phyloP scores from a whole-genome alignment of 192 early-diverging fungal genomes.

The Chytriomyces sp. region DNA sequence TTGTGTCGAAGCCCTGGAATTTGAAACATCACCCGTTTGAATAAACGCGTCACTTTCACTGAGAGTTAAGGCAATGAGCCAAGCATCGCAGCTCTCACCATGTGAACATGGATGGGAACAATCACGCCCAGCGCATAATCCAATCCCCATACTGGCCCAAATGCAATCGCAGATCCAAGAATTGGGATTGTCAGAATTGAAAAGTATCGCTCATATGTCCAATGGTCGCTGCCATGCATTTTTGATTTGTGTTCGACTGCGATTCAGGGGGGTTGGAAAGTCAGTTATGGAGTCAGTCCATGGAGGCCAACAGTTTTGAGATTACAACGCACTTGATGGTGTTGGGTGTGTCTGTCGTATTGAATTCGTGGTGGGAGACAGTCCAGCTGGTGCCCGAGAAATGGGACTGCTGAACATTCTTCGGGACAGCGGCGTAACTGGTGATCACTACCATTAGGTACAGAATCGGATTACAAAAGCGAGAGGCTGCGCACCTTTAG shows the following conservation, averaged over 20 bases:
- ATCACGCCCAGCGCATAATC: conserved; percentile 89
- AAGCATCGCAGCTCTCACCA: conserved; percentile 41
- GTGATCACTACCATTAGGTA: neutral
- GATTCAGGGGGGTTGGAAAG: neutral
- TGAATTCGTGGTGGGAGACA: too few relatives aligned
- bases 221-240: conserved; percentile 90
- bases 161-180: conserved; percentile 72
- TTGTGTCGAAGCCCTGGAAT: conserved; percentile 66
- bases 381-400: neutral
- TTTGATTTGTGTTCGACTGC: conserved; percentile 23
- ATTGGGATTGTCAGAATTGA: conserved; percentile 77
- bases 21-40: neutral
- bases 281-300: neutral
- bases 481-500: neutral
- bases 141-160: conserved; percentile 81
- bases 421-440: neutral
- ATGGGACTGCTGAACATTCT: neutral
- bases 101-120: conserved; percentile 87
- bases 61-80: neutral
- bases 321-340: neutral
- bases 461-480: neutral
- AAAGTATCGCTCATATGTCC: conserved; percentile 89
- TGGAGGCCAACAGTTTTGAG: neutral
- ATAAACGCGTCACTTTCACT: neutral
- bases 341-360: too few relatives aligned